These are phyloP conservation scores for Cystofilobasidium capitatum DNA, from an alignment of 768 basidiomycete genomes.

Conservation along the genomic window DNA sequence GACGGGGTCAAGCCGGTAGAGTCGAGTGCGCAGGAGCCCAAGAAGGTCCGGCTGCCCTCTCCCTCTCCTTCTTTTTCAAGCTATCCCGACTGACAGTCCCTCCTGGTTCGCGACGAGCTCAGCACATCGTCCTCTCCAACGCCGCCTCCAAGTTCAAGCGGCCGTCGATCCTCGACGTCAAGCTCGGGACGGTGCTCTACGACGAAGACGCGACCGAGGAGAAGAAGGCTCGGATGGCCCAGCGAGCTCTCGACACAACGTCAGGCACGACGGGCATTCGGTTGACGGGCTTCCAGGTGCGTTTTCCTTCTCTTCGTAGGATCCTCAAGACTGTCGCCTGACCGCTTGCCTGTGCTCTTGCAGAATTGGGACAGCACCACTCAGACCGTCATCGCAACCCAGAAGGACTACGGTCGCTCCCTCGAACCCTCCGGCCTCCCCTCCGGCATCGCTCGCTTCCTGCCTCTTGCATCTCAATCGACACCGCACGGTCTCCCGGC, in stretches of 20 bases:
- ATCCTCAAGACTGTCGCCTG: background rate
- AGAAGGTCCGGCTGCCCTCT: conserved; percentile 2
- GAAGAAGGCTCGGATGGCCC: conserved; percentile 69
- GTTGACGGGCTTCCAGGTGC: conserved; percentile 82
- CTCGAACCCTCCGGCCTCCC: conserved; percentile 60
- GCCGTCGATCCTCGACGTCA: conserved; percentile 83
- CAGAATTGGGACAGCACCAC: conserved; percentile 61
- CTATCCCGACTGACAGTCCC: conserved; percentile 29
- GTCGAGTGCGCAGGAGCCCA: conserved; percentile 47
- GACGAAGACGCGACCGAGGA: conserved; percentile 58
- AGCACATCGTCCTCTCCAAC: conserved; percentile 81
- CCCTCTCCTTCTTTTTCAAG: background rate
- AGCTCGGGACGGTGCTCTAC: conserved; percentile 83
- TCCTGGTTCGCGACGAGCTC: conserved; percentile 32
- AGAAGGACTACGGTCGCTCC: conserved; percentile 60
- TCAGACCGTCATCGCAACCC: conserved; percentile 51
- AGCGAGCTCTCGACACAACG: conserved; percentile 60
- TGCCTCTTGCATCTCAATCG: conserved; percentile 45
- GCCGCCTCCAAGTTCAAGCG: conserved; percentile 59
- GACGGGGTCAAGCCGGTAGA: conserved; percentile 31
- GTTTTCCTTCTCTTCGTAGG: conserved; percentile 29
- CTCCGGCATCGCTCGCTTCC: conserved; percentile 68
- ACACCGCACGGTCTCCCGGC: conserved; percentile 50
- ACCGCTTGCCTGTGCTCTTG: background rate
- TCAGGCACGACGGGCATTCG: conserved; percentile 64